A percentile compares a stretch with the other conserved stretches of the same genome.
phyloP scores from a whole-genome alignment of 108 stramenopile genomes.

The Nannochloropsis gaditana region DNA sequence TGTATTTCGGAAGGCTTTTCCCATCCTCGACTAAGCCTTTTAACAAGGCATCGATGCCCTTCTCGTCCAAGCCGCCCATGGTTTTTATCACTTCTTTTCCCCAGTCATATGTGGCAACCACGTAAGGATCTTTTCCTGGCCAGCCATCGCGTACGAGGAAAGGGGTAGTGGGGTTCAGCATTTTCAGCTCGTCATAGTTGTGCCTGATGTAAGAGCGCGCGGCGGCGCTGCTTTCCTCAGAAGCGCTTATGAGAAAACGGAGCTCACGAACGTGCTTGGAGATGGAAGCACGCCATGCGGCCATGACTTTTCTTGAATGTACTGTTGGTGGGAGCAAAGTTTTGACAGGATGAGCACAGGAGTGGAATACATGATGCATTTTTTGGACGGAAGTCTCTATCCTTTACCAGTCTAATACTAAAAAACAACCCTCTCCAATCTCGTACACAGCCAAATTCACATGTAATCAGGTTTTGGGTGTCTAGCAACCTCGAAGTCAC shows the following conservation, averaged over 20 bases:
- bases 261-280: constrained; percentile 5
- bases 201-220: constrained; percentile 1
- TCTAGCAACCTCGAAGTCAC: too few species aligned
- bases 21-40: neutral
- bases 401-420: too few species aligned
- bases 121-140: neutral
- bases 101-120: neutral
- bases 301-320: neutral
- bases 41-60: neutral
- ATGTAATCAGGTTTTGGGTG: too few species aligned
- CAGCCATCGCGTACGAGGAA: constrained; percentile 1
- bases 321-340: too few species aligned
- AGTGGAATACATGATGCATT: too few species aligned
- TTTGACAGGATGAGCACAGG: too few species aligned
- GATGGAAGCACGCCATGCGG: neutral
- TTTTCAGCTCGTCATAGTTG: neutral
- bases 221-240: constrained; percentile 10
- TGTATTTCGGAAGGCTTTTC: neutral
- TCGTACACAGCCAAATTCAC: too few species aligned
- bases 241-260: neutral
- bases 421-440: too few species aligned
- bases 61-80: neutral
- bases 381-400: too few species aligned
- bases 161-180: constrained; percentile 4
- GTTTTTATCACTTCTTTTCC: neutral